Conservation (phyloP, 495 filamentous ascomycete species). For the Neurospora sp. region DNA sequence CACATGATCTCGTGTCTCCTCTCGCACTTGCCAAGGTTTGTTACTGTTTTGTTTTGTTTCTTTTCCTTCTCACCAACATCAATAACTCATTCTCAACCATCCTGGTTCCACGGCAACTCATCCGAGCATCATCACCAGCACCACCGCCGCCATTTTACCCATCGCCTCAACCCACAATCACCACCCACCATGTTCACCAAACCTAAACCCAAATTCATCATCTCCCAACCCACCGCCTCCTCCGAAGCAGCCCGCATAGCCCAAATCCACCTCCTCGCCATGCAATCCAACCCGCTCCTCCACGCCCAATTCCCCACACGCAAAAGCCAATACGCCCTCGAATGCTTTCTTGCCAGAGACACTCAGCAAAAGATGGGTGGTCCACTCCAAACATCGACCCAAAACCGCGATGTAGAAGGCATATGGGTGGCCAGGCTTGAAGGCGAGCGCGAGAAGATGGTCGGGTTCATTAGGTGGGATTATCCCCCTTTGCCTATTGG, state of each 20-base stretch:
- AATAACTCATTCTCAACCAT: too few species aligned
- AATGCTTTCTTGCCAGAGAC: constrained; percentile 17
- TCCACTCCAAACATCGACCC: background rate
- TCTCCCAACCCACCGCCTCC: constrained; percentile 1
- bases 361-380: background rate
- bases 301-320: constrained; percentile 34
- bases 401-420: background rate
- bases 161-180: too few species aligned
- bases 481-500: constrained; percentile 10
- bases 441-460: constrained; percentile 12
- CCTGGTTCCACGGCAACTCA: too few species aligned
- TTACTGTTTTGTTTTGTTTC: background rate
- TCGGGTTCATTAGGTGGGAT: constrained; percentile 33
- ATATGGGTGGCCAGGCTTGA: constrained; percentile 5
- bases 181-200: too few species aligned
- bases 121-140: too few species aligned
- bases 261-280: constrained; percentile 32
- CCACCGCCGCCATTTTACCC: too few species aligned
- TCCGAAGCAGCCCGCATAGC: constrained; percentile 31
- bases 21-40: too few species aligned
- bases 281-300: constrained; percentile 30
- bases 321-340: constrained; percentile 14
- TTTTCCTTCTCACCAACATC: too few species aligned
- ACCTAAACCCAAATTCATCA: constrained; percentile 2
- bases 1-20: constrained; percentile 15